These are phyloP conservation scores for Carex cristatella DNA, from an alignment of 176 grass and related monocot species.

Conservation along the genomic window DNA sequence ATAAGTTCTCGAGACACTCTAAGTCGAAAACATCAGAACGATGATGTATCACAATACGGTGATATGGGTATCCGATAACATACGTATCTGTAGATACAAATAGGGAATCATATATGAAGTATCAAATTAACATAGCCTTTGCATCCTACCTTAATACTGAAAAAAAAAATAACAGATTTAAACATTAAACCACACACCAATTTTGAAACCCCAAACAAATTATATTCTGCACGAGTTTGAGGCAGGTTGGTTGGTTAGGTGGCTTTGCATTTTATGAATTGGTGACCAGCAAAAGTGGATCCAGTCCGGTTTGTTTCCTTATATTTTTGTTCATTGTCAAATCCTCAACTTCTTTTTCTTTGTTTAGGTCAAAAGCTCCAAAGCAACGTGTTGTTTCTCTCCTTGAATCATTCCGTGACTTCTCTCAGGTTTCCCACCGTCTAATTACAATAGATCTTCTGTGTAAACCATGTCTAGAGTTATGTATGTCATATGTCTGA, in stretches of 20 bases:
- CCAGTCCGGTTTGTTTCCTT: not conserved
- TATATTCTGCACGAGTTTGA: not conserved
- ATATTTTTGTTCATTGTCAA: not conserved
- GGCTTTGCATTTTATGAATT: not conserved
- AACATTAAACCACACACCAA: not conserved
- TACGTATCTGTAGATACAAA: no score
- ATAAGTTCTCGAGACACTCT: no score
- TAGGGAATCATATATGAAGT: no score
- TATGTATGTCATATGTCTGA: not conserved
- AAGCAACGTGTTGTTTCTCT: not conserved
- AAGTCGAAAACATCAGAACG: no score
- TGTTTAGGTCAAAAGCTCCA: not conserved
- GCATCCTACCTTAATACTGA: no score
- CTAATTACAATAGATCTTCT: not conserved
- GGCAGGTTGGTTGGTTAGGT: not conserved
- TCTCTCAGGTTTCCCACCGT: not conserved
- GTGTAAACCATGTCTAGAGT: not conserved
- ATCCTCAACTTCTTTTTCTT: not conserved
- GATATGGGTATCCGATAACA: no score
- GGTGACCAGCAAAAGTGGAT: not conserved
- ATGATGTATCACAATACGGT: no score
- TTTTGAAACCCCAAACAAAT: not conserved
- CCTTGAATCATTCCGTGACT: conserved; percentile 16
- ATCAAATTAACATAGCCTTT: no score
- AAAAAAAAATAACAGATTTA: no score